Evolutionary conservation across 257 asterid genomes (phyloP), one percentile per base, ranked within the genome.

Genomic region (Solanum dulcamara): DNA sequence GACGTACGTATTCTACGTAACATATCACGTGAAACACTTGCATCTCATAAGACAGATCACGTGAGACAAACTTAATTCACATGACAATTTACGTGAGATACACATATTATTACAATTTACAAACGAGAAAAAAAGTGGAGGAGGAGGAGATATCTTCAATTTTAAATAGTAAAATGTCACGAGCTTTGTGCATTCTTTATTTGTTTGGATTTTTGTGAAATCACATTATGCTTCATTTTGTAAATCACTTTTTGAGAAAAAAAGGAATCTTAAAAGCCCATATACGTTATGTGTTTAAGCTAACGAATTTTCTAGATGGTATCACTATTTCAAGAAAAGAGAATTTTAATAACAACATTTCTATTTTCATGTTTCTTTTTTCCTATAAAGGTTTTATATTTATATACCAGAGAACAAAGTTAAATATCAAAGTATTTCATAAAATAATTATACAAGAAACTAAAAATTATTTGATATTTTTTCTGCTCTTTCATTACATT

Each of bases 21-120:
- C 22, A 1, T 7, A 20, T 53, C 10, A 4, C 2, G 11, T 20
- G 4, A 53, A 4, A 20, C 4, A 53, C 60, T 18, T 0, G 10
- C 0, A 2, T 1, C 2, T 1, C 4, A 20, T 2, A 20, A 1
- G 1, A 53, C 7, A 53, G 7, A 20, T 53, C 10, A 7, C 0
- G 5, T 53, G 26, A 53, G 2, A 53, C 7, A 53, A 2, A 53
- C 0, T 1, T 7, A 10, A 7, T 0, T 4, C 22, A 53, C 12
- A 53, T 53, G 26, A 53, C 4, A 18, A 20, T 6, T 18, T 3
- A n/a, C 0, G 24, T 6, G 10, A 18, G 24, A 53, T 22, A 7
- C 11, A 14, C 74, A 30, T 14, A 30, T 7, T 14, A 62, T 62
- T 53, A 18, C 11, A 53, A 53, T 24, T 13, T 14, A 26, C 28